phyloP scores from a whole-genome alignment of 306 rosid genomes.

The Glycine latifolia region DNA sequence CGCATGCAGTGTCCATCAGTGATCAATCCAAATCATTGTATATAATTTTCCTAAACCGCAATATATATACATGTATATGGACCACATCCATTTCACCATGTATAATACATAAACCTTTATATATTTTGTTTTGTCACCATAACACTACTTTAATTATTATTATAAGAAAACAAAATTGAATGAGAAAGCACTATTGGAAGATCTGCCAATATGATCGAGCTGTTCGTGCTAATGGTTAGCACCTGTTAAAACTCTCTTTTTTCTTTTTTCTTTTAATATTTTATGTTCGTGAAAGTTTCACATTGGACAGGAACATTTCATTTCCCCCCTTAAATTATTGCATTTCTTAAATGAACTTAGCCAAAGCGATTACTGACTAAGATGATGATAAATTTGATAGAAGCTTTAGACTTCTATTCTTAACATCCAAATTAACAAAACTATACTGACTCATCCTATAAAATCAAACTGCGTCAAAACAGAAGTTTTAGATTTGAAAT shows the following conservation, averaged over 20 bases:
- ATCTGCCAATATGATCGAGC: neutral
- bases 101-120: neutral
- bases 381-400: neutral
- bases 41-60: conserved; percentile 44
- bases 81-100: conserved; percentile 43
- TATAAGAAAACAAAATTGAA: neutral
- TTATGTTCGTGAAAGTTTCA: neutral
- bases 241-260: neutral
- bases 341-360: neutral
- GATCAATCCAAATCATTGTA: conserved; percentile 62
- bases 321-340: neutral
- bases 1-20: conserved; percentile 59
- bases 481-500: neutral
- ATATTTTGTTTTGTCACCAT: neutral
- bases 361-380: neutral
- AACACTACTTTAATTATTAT: neutral
- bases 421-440: neutral
- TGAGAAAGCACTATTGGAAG: neutral
- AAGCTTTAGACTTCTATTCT: neutral
- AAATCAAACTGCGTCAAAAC: neutral
- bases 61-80: conserved; percentile 13
- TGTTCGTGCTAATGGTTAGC: neutral
- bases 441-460: neutral
- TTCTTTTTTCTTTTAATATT: too few species aligned
- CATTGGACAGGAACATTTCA: neutral